A percentile compares a stretch with the other conserved stretches of the same genome.
These are phyloP conservation scores for Cordyceps cateniannulata DNA, from an alignment of 2,329 filamentous ascomycete genomes.

Conservation along the genomic window DNA sequence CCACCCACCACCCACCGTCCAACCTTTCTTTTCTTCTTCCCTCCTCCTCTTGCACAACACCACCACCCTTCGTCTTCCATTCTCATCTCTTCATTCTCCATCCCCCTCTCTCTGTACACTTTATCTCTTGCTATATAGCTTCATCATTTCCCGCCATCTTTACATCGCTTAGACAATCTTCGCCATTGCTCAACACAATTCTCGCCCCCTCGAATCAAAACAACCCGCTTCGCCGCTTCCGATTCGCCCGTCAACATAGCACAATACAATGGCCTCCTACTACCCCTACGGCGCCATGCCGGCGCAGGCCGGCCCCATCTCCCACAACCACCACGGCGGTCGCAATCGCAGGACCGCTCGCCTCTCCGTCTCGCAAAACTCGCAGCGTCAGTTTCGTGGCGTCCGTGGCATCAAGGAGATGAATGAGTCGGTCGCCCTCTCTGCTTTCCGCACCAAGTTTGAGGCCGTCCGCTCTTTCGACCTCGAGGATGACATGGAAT, in stretches of 20 bases:
- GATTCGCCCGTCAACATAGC: constrained; percentile 20
- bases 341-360: constrained; percentile 81
- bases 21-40: constrained; percentile 12
- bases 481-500: constrained; percentile 91
- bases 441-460: constrained; percentile 77
- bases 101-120: constrained; percentile 2
- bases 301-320: constrained; percentile 50
- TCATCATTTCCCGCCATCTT: not conserved
- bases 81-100: not conserved
- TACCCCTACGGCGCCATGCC: constrained; percentile 56
- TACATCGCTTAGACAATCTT: not conserved
- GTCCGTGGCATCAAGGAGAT: constrained; percentile 83
- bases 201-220: not conserved
- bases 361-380: constrained; percentile 72
- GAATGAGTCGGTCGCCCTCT: constrained; percentile 68
- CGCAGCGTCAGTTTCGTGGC: constrained; percentile 79
- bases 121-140: constrained; percentile 6
- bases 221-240: not conserved
- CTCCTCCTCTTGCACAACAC: constrained; percentile 1
- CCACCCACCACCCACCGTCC: constrained; percentile 7
- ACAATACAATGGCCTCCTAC: constrained; percentile 53
- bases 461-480: constrained; percentile 92
- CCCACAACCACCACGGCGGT: constrained; percentile 67
- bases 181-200: not conserved
- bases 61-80: constrained; percentile 2